Evolutionary conservation across 2,329 filamentous ascomycete species (phyloP), one percentile per base, ranked within the genome.

Genomic region (Neophaeococcomyces mojaviensis): DNA sequence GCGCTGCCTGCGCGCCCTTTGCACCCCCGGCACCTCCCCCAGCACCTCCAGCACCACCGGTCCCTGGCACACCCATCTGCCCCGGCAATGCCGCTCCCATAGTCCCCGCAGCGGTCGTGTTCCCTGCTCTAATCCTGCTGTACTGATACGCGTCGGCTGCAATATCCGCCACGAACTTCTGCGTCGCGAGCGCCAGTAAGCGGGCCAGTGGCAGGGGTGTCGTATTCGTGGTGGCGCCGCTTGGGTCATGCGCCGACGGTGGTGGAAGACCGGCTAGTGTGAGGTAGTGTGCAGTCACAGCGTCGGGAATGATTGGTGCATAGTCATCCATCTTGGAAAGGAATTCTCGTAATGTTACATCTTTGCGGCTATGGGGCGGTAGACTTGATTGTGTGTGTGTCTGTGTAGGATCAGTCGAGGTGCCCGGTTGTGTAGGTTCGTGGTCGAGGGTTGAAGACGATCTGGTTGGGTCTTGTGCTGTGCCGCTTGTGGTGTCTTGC

Each of bases 121-220:
- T 94, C 18, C 86, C 90, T n/a, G 87, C 86, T 33, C 92, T 84
- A 60, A 98, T 97, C 44, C 90, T 87, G 50, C 85, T 88, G 74
- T 96, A 97, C 68, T 98, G 92, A 66, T 98, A 98, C 2, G 92
- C 88, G 65, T 98, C 92, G 47, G 92, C 89, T 1, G 92, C 92
- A 55, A 98, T 88, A 65, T 98, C 92, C 49, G 92, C 89, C 59
- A 98, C 86, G 73, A 98, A 98, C 64, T 98, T 98, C 63, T 98
- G 92, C 0, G 92, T 95, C n/a, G 92, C 92, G 7, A 98, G 84
- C 2, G 92, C 90, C 35, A 98, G 84, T 2, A 98, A 84, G 39
- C 90, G 88, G 18, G 90, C 88, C 22, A 98, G 84, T 48, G 89
- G 87, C 16, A 84, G 84, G 59, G 95, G 69, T 15, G 70, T 73